Percentiles rank a stretch among this genome's conserved stretches.
These are phyloP conservation scores for Metschnikowia baotianmanensis DNA, from an alignment of 805 yeast genomes.

Conservation along the genomic window DNA sequence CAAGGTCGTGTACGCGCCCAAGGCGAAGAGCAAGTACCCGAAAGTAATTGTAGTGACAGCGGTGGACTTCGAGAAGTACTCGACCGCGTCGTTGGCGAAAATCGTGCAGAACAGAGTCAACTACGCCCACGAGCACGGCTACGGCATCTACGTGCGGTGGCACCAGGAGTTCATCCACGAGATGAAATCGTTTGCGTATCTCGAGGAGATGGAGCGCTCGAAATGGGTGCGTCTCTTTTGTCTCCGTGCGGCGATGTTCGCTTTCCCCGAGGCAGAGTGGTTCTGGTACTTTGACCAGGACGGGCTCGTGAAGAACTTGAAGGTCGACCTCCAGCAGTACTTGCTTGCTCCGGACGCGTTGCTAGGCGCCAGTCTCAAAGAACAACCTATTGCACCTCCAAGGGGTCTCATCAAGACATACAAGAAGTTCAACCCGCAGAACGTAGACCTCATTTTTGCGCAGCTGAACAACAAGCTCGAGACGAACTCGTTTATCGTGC, in stretches of 20 bases:
- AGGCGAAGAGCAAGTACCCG: slow-evolving; percentile 44
- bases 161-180: slow-evolving; percentile 74
- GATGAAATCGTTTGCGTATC: slow-evolving; percentile 43
- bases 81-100: slow-evolving; percentile 56
- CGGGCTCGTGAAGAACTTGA: slow-evolving; percentile 71
- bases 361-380: slow-evolving; percentile 61
- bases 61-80: slow-evolving; percentile 68
- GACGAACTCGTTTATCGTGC: slow-evolving; percentile 68
- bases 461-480: slow-evolving; percentile 66
- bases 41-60: slow-evolving; percentile 75
- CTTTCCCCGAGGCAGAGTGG: slow-evolving; percentile 88
- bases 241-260: slow-evolving; percentile 85
- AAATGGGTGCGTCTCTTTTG: slow-evolving; percentile 65
- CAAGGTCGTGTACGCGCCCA: slow-evolving; percentile 48
- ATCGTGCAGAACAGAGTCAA: slow-evolving; percentile 85
- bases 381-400: slow-evolving; percentile 71
- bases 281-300: slow-evolving; percentile 86
- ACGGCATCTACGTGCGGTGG: slow-evolving; percentile 85
- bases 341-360: slow-evolving; percentile 60
- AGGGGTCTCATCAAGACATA: slow-evolving; percentile 68
- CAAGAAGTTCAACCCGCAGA: slow-evolving; percentile 51
- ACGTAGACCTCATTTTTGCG: slow-evolving; percentile 61
- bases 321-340: slow-evolving; percentile 57
- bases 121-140: slow-evolving; percentile 77
- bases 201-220: slow-evolving; percentile 40